Percentiles rank a stretch among this genome's conserved stretches.
Evolutionary conservation across 2,329 filamentous ascomycete species (phyloP).

Genomic region (Cladophialophora carrionii): DNA sequence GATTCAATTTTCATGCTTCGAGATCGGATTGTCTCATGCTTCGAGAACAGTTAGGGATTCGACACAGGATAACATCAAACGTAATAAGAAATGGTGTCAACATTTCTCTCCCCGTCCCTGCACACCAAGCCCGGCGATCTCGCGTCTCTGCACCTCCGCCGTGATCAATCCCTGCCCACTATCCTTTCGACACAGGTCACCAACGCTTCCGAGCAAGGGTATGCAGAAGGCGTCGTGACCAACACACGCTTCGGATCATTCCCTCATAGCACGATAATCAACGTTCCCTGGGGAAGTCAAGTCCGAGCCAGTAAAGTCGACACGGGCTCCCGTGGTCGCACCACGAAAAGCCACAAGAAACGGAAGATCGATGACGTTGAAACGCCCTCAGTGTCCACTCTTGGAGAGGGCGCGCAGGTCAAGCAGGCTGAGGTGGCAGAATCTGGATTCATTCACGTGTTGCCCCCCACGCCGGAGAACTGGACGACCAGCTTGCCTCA

Average conservation of each 20-base stretch:
- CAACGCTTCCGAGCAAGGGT: slow-evolving; percentile 68
- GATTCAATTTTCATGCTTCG: slow-evolving; percentile 2
- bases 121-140: slow-evolving; percentile 67
- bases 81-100: slow-evolving; percentile 5
- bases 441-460: slow-evolving; percentile 55
- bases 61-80: not conserved
- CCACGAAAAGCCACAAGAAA: slow-evolving; percentile 57
- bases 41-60: not conserved
- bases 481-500: slow-evolving; percentile 58
- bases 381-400: not conserved
- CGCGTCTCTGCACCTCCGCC: slow-evolving; percentile 83
- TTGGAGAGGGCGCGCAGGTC: slow-evolving; percentile 28
- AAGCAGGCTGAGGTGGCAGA: slow-evolving; percentile 46
- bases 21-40: not conserved
- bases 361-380: slow-evolving; percentile 50
- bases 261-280: slow-evolving; percentile 75
- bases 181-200: slow-evolving; percentile 61
- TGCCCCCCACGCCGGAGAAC: slow-evolving; percentile 55
- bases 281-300: slow-evolving; percentile 87
- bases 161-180: slow-evolving; percentile 79
- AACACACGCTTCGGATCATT: slow-evolving; percentile 96
- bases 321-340: slow-evolving; percentile 82
- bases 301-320: slow-evolving; percentile 87
- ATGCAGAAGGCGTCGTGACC: slow-evolving; percentile 74
- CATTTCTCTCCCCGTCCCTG: slow-evolving; percentile 74